Base-by-base conservation (phyloP, 163 green algal species). In the Scenedesmus sp. region DNA sequence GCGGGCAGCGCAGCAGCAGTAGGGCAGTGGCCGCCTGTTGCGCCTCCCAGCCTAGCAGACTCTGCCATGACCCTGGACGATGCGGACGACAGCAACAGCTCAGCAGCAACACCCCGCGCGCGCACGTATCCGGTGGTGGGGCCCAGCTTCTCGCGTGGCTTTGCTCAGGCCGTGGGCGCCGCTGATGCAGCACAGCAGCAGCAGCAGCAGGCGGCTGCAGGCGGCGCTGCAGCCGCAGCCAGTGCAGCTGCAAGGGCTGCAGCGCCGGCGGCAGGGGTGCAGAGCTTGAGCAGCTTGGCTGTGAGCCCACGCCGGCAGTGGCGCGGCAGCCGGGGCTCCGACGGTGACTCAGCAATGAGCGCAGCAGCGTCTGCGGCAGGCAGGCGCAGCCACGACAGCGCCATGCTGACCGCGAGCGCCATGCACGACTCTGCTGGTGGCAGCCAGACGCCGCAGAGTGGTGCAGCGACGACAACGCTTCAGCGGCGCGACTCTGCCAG, bases 11-110 rank as follows among this genome's bases (percentile, higher is more conserved):
- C 56, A n/a, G 26, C 76, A 40, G 26, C 78, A 33, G 68, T 43
- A n/a, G 16, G 15, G 73, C 73, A 83, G 37, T 49, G 37, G 73
- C 73, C 73, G 73, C 37, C 73, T 46, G 73, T 35, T 83, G 73
- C 73, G 35, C 73, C 73, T 49, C 20, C 73, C 13, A 83, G 65
- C 65, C 65, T 76, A 2, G 40, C 81, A 88, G 70, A 76, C 65
- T 76, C 65, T 40, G 65, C 65, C 18, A 76, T 76, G 65, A 76
- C 65, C 30, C 26, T 76, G 65, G 65, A 76, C 9, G 65, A 76
- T 76, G 65, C 26, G 65, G 30, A 76, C 5, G 65, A 76, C 65
- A 76, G 65, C 65, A 76, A 16, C 30, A 76, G 65, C 65, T 76
- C 73, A n/a, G 35, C 73, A 49, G 73, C 73, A 82, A n/a, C 73